phyloP scores from a whole-genome alignment of 2,329 filamentous ascomycete genomes.

The Colletotrichum sp. region DNA sequence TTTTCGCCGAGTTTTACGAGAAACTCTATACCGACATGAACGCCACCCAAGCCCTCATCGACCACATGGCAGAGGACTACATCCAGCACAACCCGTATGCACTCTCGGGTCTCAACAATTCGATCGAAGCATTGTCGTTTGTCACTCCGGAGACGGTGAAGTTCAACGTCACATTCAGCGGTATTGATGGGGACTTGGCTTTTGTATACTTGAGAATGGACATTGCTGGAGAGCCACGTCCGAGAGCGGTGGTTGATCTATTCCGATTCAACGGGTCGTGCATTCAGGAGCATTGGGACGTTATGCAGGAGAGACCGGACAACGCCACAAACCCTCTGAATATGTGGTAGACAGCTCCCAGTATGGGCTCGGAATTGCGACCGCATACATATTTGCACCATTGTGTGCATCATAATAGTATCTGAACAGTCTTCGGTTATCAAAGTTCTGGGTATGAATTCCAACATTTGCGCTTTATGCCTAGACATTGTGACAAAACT shows the following conservation, averaged over 20 bases:
- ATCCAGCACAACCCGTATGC: conserved; percentile 11
- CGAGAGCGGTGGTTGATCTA: neutral
- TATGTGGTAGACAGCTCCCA: neutral
- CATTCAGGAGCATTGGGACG: conserved; percentile 7
- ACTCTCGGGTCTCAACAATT: neutral
- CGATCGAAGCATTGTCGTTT: neutral
- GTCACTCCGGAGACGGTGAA: neutral
- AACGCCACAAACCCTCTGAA: neutral
- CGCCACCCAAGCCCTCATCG: neutral
- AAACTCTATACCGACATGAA: neutral
- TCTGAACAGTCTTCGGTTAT: neutral
- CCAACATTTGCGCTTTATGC: neutral
- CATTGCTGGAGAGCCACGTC: neutral
- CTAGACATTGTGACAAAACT: neutral
- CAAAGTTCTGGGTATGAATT: neutral
- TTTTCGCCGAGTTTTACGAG: neutral
- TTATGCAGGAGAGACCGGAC: neutral
- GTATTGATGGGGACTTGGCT: neutral
- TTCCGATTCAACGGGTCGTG: neutral
- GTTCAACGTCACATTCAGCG: neutral
- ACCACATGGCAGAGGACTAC: neutral
- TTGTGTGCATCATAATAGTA: neutral
- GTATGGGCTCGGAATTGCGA: neutral
- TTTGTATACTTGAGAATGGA: neutral
- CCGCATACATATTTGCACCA: no score